Evolutionary conservation across 2,329 filamentous ascomycete genomes (phyloP).

Genomic region (Diaporthe amygdali): DNA sequence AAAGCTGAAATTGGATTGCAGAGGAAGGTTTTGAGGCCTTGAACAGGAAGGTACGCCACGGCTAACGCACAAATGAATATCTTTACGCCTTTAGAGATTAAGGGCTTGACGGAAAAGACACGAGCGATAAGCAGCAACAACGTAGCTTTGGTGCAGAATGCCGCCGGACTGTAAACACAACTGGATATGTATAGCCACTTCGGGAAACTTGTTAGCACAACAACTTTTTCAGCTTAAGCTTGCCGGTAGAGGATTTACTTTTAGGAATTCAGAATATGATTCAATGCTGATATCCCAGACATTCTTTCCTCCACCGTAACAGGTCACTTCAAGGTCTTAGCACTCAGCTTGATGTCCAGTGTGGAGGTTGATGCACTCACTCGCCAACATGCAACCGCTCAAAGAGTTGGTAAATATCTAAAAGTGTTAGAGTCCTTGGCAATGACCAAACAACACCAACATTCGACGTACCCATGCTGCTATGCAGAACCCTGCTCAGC

Average conservation of each 20-base stretch:
- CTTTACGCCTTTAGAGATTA: slow-evolving; percentile 32
- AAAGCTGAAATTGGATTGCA: slow-evolving; percentile 8
- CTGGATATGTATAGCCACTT: slow-evolving; percentile 6
- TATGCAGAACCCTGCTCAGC: slow-evolving; percentile 12
- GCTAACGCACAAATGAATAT: slow-evolving; percentile 34
- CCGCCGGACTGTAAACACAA: slow-evolving; percentile 8
- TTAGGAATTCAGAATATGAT: background rate
- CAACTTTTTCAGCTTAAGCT: background rate
- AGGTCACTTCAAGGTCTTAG: background rate
- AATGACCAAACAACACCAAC: background rate
- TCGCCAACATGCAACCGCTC: background rate
- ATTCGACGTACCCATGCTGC: slow-evolving; percentile 15
- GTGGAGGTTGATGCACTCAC: background rate
- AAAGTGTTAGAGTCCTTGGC: background rate
- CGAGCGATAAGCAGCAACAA: slow-evolving; percentile 39
- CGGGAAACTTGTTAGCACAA: background rate
- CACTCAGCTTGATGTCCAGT: background rate
- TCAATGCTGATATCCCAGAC: background rate
- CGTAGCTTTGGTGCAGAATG: slow-evolving; percentile 30
- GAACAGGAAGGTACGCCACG: background rate
- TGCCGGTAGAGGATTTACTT: background rate
- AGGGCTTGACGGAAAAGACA: slow-evolving; percentile 25
- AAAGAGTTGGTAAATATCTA: slow-evolving; percentile 9
- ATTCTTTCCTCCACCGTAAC: background rate
- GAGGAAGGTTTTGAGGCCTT: slow-evolving; percentile 7